Base-by-base conservation (phyloP, 2,329 filamentous ascomycete genomes). In the Penicillium sp. region DNA sequence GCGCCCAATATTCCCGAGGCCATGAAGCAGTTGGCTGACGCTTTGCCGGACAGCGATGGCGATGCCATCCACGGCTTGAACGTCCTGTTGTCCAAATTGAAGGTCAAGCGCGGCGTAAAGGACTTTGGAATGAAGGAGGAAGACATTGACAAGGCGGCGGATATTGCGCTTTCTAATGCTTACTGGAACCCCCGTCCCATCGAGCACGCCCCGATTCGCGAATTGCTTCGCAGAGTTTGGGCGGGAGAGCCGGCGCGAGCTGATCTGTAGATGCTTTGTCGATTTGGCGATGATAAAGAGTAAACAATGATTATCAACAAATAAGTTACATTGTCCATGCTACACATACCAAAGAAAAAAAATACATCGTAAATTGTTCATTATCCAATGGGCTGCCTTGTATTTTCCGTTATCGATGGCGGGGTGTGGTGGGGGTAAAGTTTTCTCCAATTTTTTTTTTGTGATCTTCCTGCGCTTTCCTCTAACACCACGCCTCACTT, bases 151-250 rank as follows among this genome's bases (percentile, higher is more conserved):
- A 81, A 79, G 67, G 83, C 81, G 1, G 81, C 80, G 3, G 81
- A 85, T 54, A 81, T 85, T 63, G 83, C 83, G 8, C 75, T 84
- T 4, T 72, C 73, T 31, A 85, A 83, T 58, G 78, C 81, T 10
- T 87, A 86, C 64, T 81, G 79, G 73, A 87, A 86, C 60, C 84
- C 84, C 0, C 72, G 83, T 39, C 67, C 71, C 7, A 72, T 87
- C 50, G 79, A 85, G 70, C 77, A 72, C 46, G 74, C 70, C 6
- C 73, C 74, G 0, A 78, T 86, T 44, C 72, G 79, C 36, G 83
- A 86, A 66, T 63, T 85, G 57, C 80, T 87, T 42, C 72, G 83
- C 52, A 73, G 84, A 50, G 81, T 82, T n/a, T 86, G 81, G 80
- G 82, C 81, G 53, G 84, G 83, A 3, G 83, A 87, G 62, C 75